Conservation (phyloP, 2,329 filamentous ascomycete genomes). For the Alternaria burnsii region DNA sequence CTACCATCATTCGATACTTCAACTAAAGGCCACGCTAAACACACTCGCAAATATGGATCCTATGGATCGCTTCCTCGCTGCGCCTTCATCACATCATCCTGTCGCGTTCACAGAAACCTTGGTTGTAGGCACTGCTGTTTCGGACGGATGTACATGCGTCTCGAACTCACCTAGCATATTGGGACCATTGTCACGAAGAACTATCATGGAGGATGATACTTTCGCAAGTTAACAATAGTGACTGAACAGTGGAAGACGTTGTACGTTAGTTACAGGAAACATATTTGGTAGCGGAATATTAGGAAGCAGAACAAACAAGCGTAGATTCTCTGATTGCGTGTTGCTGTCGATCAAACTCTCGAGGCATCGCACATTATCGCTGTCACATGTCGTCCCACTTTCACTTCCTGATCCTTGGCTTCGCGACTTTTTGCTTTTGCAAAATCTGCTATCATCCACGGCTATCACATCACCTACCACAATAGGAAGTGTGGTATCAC, state of each 20-base stretch:
- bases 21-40: background rate
- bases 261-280: too few species aligned
- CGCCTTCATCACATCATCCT: constrained; percentile 5
- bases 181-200: background rate
- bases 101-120: constrained; percentile 4
- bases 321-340: background rate
- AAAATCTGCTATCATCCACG: background rate
- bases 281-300: background rate
- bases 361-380: background rate
- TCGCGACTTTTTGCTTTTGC: constrained; percentile 1
- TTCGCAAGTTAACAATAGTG: background rate
- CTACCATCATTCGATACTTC: constrained; percentile 3
- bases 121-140: constrained; percentile 8
- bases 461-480: background rate
- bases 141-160: constrained; percentile 11
- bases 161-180: background rate
- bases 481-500: background rate
- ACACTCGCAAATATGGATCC: constrained; percentile 4
- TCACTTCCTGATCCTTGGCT: background rate
- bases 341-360: background rate
- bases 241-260: background rate
- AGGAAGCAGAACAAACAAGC: background rate
- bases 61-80: constrained; percentile 10
- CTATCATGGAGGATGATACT: background rate
- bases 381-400: background rate